Conservation (phyloP, 2,329 filamentous ascomycete genomes). For the Huntiella bhutanensis region DNA sequence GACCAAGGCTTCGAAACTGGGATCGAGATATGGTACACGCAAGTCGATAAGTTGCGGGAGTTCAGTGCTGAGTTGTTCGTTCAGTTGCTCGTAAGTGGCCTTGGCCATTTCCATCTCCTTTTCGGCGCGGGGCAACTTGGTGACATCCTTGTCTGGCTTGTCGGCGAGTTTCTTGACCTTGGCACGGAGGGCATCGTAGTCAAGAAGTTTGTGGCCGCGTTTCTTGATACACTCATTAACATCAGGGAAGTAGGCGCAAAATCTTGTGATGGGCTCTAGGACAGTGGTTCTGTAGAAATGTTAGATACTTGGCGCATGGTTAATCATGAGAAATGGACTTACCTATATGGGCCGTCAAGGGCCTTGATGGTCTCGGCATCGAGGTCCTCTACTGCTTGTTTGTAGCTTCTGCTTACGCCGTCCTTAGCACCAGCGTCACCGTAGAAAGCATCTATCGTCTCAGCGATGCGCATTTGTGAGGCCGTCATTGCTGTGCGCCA, state of each 20-base stretch:
- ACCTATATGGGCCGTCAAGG: constrained; percentile 84
- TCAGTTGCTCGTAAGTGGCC: constrained; percentile 84
- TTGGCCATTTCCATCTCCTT: constrained; percentile 93
- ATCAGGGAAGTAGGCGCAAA: constrained; percentile 96
- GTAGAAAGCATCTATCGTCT: constrained; percentile 98
- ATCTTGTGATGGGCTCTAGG: constrained; percentile 82
- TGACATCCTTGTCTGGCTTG: constrained; percentile 96
- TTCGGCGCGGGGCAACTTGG: constrained; percentile 86
- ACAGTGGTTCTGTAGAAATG: constrained; percentile 53
- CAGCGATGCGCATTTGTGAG: constrained; percentile 96
- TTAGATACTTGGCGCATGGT: constrained; percentile 10
- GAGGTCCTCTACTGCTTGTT: constrained; percentile 92
- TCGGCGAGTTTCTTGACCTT: constrained; percentile 95
- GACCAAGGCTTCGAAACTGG: constrained; percentile 90
- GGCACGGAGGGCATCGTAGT: constrained; percentile 88
- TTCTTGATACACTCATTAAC: constrained; percentile 99
- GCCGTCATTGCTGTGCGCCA: constrained; percentile 69
- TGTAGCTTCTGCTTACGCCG: constrained; percentile 90
- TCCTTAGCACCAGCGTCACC: constrained; percentile 88
- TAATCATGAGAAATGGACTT: constrained; percentile 13
- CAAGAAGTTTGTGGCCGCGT: constrained; percentile 91
- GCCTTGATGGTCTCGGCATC: constrained; percentile 98
- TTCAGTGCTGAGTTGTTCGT: constrained; percentile 86
- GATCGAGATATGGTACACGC: constrained; percentile 89
- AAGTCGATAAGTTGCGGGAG: constrained; percentile 91